Evolutionary conservation across 2,329 filamentous ascomycete species (phyloP).

Genomic region (Diplocarpon rosae): DNA sequence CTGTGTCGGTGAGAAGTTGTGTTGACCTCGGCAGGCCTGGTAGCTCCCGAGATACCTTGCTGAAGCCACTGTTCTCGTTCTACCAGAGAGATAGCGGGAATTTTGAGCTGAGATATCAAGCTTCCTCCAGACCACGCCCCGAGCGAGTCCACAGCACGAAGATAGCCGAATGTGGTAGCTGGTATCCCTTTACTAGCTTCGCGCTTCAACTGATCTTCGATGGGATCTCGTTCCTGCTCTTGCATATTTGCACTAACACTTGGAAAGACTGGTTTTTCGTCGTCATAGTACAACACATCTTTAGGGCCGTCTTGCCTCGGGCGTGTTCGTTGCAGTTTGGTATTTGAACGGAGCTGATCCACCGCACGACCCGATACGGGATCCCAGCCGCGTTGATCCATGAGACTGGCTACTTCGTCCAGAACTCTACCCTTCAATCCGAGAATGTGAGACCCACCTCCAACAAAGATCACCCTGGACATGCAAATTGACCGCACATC

Average conservation of each 20-base stretch:
- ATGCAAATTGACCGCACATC: conserved; percentile 81
- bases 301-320: conserved; percentile 14
- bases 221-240: conserved; percentile 41
- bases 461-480: conserved; percentile 77
- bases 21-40: conserved; percentile 39
- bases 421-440: conserved; percentile 71
- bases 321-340: conserved; percentile 23
- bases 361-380: conserved; percentile 59
- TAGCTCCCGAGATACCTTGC: conserved; percentile 53
- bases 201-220: conserved; percentile 46
- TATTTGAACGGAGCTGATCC: conserved; percentile 36
- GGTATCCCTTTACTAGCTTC: conserved; percentile 32
- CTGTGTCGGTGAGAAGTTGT: conserved; percentile 54
- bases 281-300: conserved; percentile 6
- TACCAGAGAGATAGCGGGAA: conserved; percentile 57
- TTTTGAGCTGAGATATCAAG: conserved; percentile 54
- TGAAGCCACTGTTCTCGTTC: conserved; percentile 62
- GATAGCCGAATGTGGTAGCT: conserved; percentile 39
- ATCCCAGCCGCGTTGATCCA: conserved; percentile 66
- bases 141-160: conserved; percentile 57
- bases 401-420: conserved; percentile 58
- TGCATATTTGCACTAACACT: conserved; percentile 20
- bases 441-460: conserved; percentile 66
- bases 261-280: conserved; percentile 3
- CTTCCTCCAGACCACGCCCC: conserved; percentile 69